phyloP scores from a whole-genome alignment of 306 rosid species.

The Dalbergia cochinchinensis region DNA sequence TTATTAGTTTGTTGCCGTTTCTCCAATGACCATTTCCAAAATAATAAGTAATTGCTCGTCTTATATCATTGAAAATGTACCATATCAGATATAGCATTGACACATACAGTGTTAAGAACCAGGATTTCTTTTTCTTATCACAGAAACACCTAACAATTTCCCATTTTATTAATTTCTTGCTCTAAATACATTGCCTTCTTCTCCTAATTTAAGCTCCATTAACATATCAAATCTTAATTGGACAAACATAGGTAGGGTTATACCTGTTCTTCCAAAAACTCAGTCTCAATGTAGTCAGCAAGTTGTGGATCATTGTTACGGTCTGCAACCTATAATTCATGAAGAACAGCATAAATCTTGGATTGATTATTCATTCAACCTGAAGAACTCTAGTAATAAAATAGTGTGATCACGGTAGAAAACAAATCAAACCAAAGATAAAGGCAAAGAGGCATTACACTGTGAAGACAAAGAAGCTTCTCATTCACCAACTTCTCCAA shows the following conservation, averaged over 20 bases:
- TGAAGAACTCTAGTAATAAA: not conserved
- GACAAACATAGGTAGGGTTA: not conserved
- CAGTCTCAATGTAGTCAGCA: conserved; percentile 57
- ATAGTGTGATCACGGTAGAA: not conserved
- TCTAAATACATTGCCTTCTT: not conserved
- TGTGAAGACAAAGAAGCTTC: conserved; percentile 58
- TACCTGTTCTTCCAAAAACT: conserved; percentile 64
- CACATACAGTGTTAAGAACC: too few relatives aligned
- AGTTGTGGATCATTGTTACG: conserved; percentile 59
- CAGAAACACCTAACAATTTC: too few relatives aligned
- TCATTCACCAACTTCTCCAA: conserved; percentile 63
- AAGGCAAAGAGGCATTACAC: conserved; percentile 50
- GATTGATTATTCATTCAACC: not conserved
- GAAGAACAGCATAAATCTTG: not conserved
- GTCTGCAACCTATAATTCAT: conserved; percentile 52
- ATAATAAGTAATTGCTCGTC: not conserved
- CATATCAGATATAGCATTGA: too few relatives aligned
- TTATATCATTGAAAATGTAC: too few relatives aligned
- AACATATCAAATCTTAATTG: not conserved
- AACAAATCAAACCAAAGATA: conserved; percentile 3
- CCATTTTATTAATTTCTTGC: not conserved
- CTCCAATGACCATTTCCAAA: not conserved
- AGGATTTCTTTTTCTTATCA: too few relatives aligned
- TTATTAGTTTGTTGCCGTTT: not conserved
- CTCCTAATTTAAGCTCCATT: not conserved